phyloP scores from a whole-genome alignment of 495 filamentous ascomycete species.

The Penicillium riverlandense region DNA sequence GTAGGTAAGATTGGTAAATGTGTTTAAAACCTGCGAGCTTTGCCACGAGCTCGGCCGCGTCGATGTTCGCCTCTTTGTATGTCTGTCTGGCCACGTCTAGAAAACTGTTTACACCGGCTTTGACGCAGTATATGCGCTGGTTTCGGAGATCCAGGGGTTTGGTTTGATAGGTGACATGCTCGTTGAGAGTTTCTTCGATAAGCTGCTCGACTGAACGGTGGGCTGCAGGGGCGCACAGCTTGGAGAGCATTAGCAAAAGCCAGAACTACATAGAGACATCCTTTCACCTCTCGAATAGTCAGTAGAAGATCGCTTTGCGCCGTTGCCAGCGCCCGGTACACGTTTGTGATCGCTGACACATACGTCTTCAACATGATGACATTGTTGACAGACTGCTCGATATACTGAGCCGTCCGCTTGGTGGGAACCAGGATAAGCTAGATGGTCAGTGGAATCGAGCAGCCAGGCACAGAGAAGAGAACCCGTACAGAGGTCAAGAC shows the following conservation, averaged over 20 bases:
- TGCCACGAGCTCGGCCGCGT: slow-evolving; percentile 63
- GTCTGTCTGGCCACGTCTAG: slow-evolving; percentile 81
- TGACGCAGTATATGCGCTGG: slow-evolving; percentile 88
- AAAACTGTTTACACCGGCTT: slow-evolving; percentile 77
- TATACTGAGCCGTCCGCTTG: slow-evolving; percentile 55
- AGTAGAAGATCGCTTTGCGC: slow-evolving; percentile 59
- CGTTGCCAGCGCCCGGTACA: slow-evolving; percentile 61
- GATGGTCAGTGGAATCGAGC: slow-evolving; percentile 14
- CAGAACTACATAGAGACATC: neutral
- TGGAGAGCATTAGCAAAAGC: slow-evolving; percentile 2
- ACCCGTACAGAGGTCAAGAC: slow-evolving; percentile 23
- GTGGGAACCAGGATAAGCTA: slow-evolving; percentile 64
- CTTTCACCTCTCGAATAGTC: slow-evolving; percentile 53
- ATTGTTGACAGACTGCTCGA: slow-evolving; percentile 77
- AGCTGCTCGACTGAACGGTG: slow-evolving; percentile 51
- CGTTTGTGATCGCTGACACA: slow-evolving; percentile 54
- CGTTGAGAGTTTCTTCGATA: slow-evolving; percentile 70
- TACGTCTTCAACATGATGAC: slow-evolving; percentile 84
- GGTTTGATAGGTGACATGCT: slow-evolving; percentile 70
- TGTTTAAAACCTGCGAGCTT: slow-evolving; percentile 46
- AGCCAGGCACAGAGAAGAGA: no score
- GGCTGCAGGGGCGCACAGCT: slow-evolving; percentile 59
- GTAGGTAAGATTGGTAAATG: no score
- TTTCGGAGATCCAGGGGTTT: slow-evolving; percentile 82
- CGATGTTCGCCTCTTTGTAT: slow-evolving; percentile 76